Evolutionary conservation across 805 yeast species (phyloP).

Genomic region (Metschnikowia anglica): DNA sequence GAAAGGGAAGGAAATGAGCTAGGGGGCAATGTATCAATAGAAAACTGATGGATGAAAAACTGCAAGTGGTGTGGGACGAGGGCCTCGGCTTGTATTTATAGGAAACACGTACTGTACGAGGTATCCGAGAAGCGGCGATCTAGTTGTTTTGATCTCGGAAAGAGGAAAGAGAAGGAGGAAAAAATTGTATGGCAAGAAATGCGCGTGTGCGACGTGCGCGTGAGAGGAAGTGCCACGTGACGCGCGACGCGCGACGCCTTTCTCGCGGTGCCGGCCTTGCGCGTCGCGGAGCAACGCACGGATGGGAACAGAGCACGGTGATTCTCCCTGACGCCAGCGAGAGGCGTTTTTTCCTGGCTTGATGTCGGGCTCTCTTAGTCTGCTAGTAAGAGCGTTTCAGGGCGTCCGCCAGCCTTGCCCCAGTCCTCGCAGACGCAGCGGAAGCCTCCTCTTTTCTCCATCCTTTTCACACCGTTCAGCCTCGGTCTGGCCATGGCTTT

Average conservation of each 20-base stretch:
- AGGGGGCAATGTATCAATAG: neutral
- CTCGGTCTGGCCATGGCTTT: too few relatives aligned
- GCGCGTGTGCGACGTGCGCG: constrained; percentile 10
- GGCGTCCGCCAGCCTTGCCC: too few relatives aligned
- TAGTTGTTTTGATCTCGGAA: constrained; percentile 10
- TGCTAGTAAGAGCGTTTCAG: too few relatives aligned
- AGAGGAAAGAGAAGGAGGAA: constrained; percentile 3
- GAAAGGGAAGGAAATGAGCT: neutral
- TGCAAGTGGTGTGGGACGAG: neutral
- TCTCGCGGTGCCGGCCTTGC: neutral
- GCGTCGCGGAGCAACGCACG: constrained; percentile 7
- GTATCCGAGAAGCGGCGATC: constrained; percentile 17
- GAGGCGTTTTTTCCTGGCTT: too few relatives aligned
- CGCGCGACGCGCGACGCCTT: constrained; percentile 9
- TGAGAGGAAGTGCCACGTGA: constrained; percentile 7
- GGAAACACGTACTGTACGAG: constrained; percentile 8
- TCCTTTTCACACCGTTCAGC: too few relatives aligned
- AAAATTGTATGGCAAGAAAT: constrained; percentile 9
- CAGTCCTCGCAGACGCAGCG: too few relatives aligned
- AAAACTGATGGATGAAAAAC: constrained; percentile 1
- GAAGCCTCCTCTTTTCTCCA: too few relatives aligned
- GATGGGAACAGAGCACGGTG: neutral
- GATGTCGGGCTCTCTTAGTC: too few relatives aligned
- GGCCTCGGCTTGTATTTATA: constrained; percentile 10
- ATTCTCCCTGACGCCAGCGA: too few relatives aligned